Evolutionary conservation across 805 yeast genomes (phyloP), one percentile per base, ranked within the genome.

Genomic region (Hanseniaspora meyeri): DNA sequence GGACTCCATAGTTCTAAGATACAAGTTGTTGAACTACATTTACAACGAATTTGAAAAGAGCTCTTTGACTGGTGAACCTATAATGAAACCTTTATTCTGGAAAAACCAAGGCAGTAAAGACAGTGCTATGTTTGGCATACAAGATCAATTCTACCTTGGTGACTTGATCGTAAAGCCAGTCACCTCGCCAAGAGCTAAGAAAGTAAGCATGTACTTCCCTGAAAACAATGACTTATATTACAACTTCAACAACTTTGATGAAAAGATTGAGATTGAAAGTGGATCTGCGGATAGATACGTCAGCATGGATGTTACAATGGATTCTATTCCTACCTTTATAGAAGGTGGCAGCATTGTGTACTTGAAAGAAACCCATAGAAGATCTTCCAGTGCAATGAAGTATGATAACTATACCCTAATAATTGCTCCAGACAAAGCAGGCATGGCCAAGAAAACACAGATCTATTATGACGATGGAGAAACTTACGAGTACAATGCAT

Each of bases 381-480:
- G 97, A 60, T 85, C 95, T 0, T 70, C 95, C 3, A 80, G 76
- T 64, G 70, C 86, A 60, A 87, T 85, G 91, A 71, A 66, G 29
- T 70, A 75, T 60, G 97, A 90, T 66, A 96, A 97, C 4, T 87
- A 81, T 66, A 85, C 95, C 0, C 63, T 90, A 39, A 74, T 83
- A 1, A 70, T 90, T 45, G 87, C 86, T 0, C 73, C 82, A 11
- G 74, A 73, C 57, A 61, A 64, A 2, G 62, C 69, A 1, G 82
- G 81, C 0, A 60, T 62, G 7, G 88, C 90, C 0, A 67, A 68
- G 0, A 85, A 86, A 1, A 73, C 72, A 5, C 67, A 70, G 17
- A 66, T 90, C 36, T 90, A 89, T 66, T 68, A 85, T 39, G 97
- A 90, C 66, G 97, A 90, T 68, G 96, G 95, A 16, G 85, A 82